Base-by-base conservation (phyloP, 164 flowering plant genomes). In the Brasenia schreberi region DNA sequence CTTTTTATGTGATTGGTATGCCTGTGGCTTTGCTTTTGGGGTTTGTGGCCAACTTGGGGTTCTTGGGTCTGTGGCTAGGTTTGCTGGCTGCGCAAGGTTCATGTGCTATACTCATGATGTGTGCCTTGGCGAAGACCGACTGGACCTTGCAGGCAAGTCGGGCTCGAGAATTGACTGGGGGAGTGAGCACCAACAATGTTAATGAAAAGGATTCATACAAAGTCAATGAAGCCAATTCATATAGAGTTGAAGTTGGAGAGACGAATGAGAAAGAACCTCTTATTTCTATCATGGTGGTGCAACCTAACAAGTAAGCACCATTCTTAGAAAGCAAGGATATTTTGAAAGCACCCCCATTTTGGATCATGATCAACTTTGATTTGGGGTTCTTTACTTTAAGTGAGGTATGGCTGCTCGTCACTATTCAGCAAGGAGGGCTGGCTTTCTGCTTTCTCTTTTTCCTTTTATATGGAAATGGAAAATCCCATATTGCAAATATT, bases 1-100 rank as follows among this genome's bases (percentile, higher is more conserved):
- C 88, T 0, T 89, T 89, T 64, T 89, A 87, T 27, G 79, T 77
- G 4, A 74, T 89, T 7, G 96, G 96, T 0, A 49, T 85, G 74
- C 90, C 96, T 0, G 66, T 85, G 6, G 84, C 87, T 0, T 7
- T 84, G 2, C 3, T 70, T 0, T 17, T 84, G 67, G 71, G 66
- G 16, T 76, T 73, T 66, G 42, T 59, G 6, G 9, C 65, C 43
- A 61, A 68, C 42, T 44, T 76, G 64, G 76, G 79, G 1, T 60
- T 76, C 11, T 17, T 68, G 4, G 79, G 79, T 1, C 74, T 76
- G 39, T 76, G 76, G 74, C 44, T 76, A 5, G 79, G 79, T 60
- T 60, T 76, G n/a, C 56, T 76, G 3, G 72, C 76, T 1, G 79
- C 79, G 4, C 76, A 76, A 67, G 72, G 61, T 2, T 65, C 70